Percentiles rank a stretch among this genome's conserved stretches.
Evolutionary conservation across 345 rosid genomes (phyloP).

Genomic region (Hevea brasiliensis): DNA sequence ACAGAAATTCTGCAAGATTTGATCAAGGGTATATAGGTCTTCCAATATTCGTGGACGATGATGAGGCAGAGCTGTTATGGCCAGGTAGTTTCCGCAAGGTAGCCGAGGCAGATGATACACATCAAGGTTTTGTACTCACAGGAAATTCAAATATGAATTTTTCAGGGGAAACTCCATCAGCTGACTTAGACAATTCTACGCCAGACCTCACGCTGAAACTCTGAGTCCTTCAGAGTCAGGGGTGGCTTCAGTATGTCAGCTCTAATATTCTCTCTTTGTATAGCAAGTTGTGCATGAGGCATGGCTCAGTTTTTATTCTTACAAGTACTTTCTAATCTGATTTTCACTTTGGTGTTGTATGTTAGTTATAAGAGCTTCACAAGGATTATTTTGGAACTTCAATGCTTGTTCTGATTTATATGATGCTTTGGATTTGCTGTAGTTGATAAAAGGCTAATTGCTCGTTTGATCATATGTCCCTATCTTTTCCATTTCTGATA

Average conservation of each 20-base stretch:
- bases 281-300: slow-evolving; percentile 9
- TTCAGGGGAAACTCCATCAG: slow-evolving; percentile 33
- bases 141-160: slow-evolving; percentile 39
- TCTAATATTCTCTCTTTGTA: slow-evolving; percentile 20
- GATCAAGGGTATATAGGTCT: slow-evolving; percentile 48
- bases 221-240: slow-evolving; percentile 21
- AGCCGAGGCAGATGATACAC: slow-evolving; percentile 25
- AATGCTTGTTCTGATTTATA: slow-evolving; percentile 9
- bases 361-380: slow-evolving; percentile 17
- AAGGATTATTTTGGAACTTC: slow-evolving; percentile 20
- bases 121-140: slow-evolving; percentile 31
- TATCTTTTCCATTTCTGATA: not conserved
- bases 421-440: slow-evolving; percentile 12
- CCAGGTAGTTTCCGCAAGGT: slow-evolving; percentile 70
- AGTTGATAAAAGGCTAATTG: slow-evolving; percentile 5
- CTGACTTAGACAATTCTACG: slow-evolving; percentile 41
- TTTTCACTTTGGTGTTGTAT: slow-evolving; percentile 10
- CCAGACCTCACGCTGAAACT: slow-evolving; percentile 74
- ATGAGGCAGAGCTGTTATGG: slow-evolving; percentile 63
- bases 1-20: slow-evolving; percentile 48
- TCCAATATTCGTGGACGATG: slow-evolving; percentile 55
- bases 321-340: not conserved
- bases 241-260: slow-evolving; percentile 16
- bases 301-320: slow-evolving; percentile 1
- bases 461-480: not conserved